Base-by-base conservation (phyloP, 768 basidiomycete species). In the Phanerochaete sordida region DNA sequence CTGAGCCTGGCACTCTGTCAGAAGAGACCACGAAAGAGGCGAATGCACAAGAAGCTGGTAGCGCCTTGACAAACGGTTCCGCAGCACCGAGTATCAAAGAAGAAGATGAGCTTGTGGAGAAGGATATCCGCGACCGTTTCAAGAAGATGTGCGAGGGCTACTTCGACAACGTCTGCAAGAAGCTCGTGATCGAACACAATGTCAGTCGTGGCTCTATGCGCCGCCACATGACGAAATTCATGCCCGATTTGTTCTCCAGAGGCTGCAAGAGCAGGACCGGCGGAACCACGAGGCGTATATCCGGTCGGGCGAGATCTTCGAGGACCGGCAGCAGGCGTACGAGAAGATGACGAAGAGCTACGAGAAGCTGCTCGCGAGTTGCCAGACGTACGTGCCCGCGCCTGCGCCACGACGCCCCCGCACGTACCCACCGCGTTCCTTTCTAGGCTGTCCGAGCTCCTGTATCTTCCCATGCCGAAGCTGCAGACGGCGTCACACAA, bases 281-380 rank as follows among this genome's bases (percentile, higher is more conserved):
- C 83, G 90, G 53, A 99, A 99, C 68, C 96, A 98, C 70, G 97
- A 99, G 77, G 97, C 97, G 59, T 99, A 99, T 70, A 98, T 99
- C 65, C 93, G 95, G 31, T 98, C 95, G 2, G 97, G 97, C 27
- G 96, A 99, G 74, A 98, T 99, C 63, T 99, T 99, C 66, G 97
- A 99, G 70, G 97, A 99, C 72, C 85, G 97, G 33, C 96, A 98
- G 72, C 95, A 98, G 73, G 94, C 92, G 11, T 99, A 99, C 70
- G 97, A 99, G 77, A 95, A 93, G 76, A 97, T 98, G 92, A 95
- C 94, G 39, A 94, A 91, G 74, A 83, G 86, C 47, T 98, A 98
- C 67, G 97, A 99, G 74, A 93, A 95, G 61, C 75, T 98, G 24
- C 82, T 95, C 50, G 78, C 88, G 16, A 94, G 86, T 67, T 95